phyloP scores from a whole-genome alignment of 108 stramenopile genomes.

The Mediolabrus comicus region DNA sequence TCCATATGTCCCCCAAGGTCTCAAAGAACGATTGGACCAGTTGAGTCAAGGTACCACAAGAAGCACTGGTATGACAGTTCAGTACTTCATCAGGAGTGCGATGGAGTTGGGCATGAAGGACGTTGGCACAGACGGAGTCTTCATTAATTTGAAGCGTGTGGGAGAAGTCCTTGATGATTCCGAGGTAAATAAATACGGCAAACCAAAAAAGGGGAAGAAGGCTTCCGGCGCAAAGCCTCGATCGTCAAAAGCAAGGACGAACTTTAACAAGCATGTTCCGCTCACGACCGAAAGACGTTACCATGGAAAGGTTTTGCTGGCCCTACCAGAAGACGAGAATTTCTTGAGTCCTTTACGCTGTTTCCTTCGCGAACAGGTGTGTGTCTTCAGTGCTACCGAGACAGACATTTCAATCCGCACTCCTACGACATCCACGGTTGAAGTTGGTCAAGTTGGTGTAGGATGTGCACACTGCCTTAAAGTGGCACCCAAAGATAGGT shows the following conservation, averaged over 20 bases:
- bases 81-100: slow-evolving; percentile 85
- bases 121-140: slow-evolving; percentile 59
- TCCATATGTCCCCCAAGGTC: slow-evolving; percentile 68
- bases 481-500: slow-evolving; percentile 69
- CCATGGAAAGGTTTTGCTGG: slow-evolving; percentile 58
- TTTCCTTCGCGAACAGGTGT: slow-evolving; percentile 84
- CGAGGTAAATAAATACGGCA: not conserved
- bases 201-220: not conserved
- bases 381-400: slow-evolving; percentile 80
- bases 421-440: slow-evolving; percentile 80
- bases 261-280: not conserved
- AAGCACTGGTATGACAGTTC: slow-evolving; percentile 89
- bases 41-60: slow-evolving; percentile 72
- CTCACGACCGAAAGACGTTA: slow-evolving; percentile 31
- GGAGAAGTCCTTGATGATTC: not conserved
- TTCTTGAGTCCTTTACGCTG: slow-evolving; percentile 82
- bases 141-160: slow-evolving; percentile 43
- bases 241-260: not conserved
- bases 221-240: not conserved
- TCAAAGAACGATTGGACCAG: slow-evolving; percentile 70
- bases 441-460: slow-evolving; percentile 49
- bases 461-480: slow-evolving; percentile 66
- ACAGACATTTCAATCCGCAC: slow-evolving; percentile 86
- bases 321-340: slow-evolving; percentile 67
- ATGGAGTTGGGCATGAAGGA: slow-evolving; percentile 80